Evolutionary conservation across 768 basidiomycete genomes (phyloP), one percentile per base, ranked within the genome.

Genomic region (Tulasnella sp.): DNA sequence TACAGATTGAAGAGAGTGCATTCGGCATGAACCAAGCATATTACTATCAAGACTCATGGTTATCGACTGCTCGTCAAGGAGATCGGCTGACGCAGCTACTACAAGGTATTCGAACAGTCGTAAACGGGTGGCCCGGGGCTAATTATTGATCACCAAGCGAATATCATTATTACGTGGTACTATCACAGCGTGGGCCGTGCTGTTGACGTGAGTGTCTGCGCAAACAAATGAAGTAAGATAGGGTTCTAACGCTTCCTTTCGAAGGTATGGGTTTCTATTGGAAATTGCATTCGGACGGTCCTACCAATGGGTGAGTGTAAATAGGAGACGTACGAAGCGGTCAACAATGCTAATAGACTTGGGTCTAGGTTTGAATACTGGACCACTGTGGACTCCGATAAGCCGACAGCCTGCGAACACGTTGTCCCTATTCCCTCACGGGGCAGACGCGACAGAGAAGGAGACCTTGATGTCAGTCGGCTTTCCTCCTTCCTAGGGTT

Each of bases 101-200:
- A 3, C 79, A 80, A 80, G 31, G 79, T 80, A 31, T 40, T 58
- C 75, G 50, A 37, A 3, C 40, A 5, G 5, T 22, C n/a, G 28
- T 50, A 31, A 54, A 8, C 34, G 22, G 14, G 34, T 31, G n/a
- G 37, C 28, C 16, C 37, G 14, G 18, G 7, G 37, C 48, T 58
- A 34, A 64, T 75, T 20, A 74, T 42, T 11, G 34, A 20, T 9
- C 14, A 74, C 12, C 28, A 28, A 80, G 79, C 79, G 69, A 44
- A 46, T 24, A 46, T 80, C 24, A 75, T 80, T n/a, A 75, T 75
- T 60, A 80, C 79, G 6, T 80, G 79, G 79, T 80, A 80, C 44
- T 75, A 73, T 72, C 58, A 80, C 34, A 80, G 79, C 37, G 74
- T 75, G 9, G 79, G 79, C n/a, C 72, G 79, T 9, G 72, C 79